A percentile compares a stretch with the other conserved stretches of the same genome.
Conservation (phyloP, 345 rosid genomes). For the Lagerstroemia speciosa region DNA sequence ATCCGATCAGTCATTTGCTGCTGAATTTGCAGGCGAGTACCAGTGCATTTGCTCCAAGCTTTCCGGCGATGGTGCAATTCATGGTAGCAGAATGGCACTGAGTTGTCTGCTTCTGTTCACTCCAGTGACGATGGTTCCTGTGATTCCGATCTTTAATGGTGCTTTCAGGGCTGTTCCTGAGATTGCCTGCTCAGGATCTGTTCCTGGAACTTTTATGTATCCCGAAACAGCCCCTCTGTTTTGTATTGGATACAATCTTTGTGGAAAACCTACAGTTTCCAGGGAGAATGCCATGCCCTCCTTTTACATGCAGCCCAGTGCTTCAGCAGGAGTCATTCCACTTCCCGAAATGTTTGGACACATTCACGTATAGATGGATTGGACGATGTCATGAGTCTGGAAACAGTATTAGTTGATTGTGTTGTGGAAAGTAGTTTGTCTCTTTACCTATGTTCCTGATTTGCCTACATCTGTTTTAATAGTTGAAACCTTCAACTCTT, state of each 20-base stretch:
- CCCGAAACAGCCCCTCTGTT: neutral
- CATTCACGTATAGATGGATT: neutral
- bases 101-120: neutral
- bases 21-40: neutral
- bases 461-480: neutral
- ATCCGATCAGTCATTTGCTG: neutral
- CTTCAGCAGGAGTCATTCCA: neutral
- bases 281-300: neutral
- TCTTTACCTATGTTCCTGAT: neutral
- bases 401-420: neutral
- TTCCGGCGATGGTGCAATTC: slow-evolving; percentile 6
- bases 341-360: neutral
- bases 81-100: neutral
- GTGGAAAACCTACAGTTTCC: neutral
- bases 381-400: neutral
- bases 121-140: slow-evolving; percentile 8
- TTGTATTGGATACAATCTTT: neutral
- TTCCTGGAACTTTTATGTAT: neutral
- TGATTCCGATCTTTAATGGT: neutral
- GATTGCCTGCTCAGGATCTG: neutral
- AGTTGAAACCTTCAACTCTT: neutral
- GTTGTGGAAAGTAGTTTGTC: no score
- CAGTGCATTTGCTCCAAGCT: neutral
- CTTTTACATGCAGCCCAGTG: neutral
- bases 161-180: neutral